Conservation (phyloP, 495 filamentous ascomycete genomes). For the Usnea hakonensis region DNA sequence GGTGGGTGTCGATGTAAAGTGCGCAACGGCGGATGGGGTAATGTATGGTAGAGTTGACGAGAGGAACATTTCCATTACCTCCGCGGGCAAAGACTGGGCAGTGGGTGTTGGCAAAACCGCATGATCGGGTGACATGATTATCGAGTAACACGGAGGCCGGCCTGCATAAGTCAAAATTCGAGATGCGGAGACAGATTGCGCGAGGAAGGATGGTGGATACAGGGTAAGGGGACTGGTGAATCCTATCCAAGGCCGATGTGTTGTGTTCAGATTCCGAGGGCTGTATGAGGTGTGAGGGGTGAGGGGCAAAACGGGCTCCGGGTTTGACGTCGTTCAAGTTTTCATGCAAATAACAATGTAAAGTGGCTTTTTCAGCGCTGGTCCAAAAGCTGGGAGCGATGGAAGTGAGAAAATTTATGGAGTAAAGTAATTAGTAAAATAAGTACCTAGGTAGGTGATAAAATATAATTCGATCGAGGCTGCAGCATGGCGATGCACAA, state of each 20-base stretch:
- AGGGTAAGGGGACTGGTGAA: neutral
- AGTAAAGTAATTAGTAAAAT: too few species aligned
- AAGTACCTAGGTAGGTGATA: too few species aligned
- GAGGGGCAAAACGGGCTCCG: neutral
- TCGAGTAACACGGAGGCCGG: neutral
- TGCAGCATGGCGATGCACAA: too few species aligned
- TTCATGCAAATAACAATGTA: too few species aligned
- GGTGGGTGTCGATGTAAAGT: conserved; percentile 17
- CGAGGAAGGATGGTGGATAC: neutral
- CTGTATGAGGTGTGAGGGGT: too few species aligned
- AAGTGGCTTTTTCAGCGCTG: too few species aligned
- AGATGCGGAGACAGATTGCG: neutral
- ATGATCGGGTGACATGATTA: conserved; percentile 8
- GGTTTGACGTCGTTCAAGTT: neutral
- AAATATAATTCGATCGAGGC: too few species aligned
- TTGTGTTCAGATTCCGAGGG: neutral
- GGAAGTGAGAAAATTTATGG: too few species aligned
- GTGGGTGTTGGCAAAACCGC: conserved; percentile 11
- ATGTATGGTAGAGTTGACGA: conserved; percentile 10
- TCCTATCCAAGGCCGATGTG: neutral
- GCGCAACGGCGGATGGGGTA: conserved; percentile 6
- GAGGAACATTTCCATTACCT: conserved; percentile 10
- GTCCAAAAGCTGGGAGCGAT: too few species aligned
- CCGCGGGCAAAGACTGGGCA: conserved; percentile 6
- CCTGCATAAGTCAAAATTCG: neutral